phyloP scores from a whole-genome alignment of 129 eudicot species.

The Tagetes patula region DNA sequence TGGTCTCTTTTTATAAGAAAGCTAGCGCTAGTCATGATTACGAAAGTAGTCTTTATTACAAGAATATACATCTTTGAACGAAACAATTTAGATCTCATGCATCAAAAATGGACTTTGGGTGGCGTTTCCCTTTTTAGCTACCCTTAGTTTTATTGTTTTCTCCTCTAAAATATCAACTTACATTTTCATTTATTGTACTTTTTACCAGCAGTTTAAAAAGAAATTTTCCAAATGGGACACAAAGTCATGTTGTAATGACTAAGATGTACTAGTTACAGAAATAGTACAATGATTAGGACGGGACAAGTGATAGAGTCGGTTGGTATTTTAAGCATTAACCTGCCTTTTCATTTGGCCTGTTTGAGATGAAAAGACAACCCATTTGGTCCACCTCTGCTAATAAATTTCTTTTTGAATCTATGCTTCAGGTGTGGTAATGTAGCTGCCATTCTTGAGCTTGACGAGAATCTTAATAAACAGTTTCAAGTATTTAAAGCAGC shows the following conservation, averaged over 20 bases:
- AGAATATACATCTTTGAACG: neutral
- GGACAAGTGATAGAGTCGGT: neutral
- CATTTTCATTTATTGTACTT: neutral
- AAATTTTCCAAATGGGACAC: neutral
- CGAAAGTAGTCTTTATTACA: neutral
- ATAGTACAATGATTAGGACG: neutral
- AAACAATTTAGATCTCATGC: neutral
- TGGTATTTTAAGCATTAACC: neutral
- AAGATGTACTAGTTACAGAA: neutral
- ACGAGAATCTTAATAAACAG: constrained; percentile 81
- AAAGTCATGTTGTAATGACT: neutral
- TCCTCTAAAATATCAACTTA: neutral
- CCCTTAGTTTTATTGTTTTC: neutral
- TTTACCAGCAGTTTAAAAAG: neutral
- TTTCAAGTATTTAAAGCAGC: constrained; percentile 97
- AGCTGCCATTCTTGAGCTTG: constrained; percentile 95
- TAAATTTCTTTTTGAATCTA: neutral
- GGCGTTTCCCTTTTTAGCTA: neutral
- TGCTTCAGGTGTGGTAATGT: constrained; percentile 93
- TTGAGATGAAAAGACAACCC: neutral
- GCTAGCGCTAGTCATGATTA: neutral
- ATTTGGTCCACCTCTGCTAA: neutral
- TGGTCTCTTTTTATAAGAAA: neutral
- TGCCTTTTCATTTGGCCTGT: neutral
- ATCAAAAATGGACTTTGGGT: neutral